Evolutionary conservation across 805 yeast species (phyloP).

Genomic region (Candida ipomoeae): DNA sequence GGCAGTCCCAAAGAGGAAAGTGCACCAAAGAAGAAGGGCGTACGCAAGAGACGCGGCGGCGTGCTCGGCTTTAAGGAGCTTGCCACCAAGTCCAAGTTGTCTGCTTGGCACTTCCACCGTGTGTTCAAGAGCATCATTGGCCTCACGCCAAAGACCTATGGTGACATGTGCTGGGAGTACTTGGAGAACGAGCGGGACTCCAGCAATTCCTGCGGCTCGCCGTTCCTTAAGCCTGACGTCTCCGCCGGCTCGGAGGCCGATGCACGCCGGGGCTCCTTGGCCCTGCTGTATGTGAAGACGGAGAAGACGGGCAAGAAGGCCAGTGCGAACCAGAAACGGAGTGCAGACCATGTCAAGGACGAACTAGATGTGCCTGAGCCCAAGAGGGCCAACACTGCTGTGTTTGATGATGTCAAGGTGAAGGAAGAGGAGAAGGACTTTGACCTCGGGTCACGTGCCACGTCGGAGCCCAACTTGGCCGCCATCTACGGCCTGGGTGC

Average conservation of each 20-base stretch:
- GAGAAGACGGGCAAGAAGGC: neutral
- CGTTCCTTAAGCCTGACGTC: neutral
- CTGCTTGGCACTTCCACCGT: constrained; percentile 93
- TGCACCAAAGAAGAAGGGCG: constrained; percentile 11
- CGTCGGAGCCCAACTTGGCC: constrained; percentile 19
- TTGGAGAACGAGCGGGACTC: constrained; percentile 30
- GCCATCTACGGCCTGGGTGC: constrained; percentile 2
- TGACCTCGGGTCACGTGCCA: constrained; percentile 16
- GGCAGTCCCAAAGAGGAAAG: constrained; percentile 21
- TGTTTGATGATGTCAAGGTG: constrained; percentile 6
- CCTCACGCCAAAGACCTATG: constrained; percentile 82
- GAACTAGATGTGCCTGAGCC: constrained; percentile 9
- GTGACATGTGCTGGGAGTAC: constrained; percentile 73
- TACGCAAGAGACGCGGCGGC: constrained; percentile 64
- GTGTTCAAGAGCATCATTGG: constrained; percentile 85
- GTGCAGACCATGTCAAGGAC: constrained; percentile 2
- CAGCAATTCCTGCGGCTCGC: neutral
- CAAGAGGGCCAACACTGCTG: neutral
- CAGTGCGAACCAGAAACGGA: neutral
- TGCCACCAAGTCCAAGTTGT: constrained; percentile 75
- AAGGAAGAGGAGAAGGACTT: constrained; percentile 5
- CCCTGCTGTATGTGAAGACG: neutral
- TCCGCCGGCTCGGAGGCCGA: constrained; percentile 3
- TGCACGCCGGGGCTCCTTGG: neutral
- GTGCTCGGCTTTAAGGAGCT: constrained; percentile 81